Evolutionary conservation across 2,329 filamentous ascomycete genomes (phyloP).

Genomic region (Zymoseptoria tritici): DNA sequence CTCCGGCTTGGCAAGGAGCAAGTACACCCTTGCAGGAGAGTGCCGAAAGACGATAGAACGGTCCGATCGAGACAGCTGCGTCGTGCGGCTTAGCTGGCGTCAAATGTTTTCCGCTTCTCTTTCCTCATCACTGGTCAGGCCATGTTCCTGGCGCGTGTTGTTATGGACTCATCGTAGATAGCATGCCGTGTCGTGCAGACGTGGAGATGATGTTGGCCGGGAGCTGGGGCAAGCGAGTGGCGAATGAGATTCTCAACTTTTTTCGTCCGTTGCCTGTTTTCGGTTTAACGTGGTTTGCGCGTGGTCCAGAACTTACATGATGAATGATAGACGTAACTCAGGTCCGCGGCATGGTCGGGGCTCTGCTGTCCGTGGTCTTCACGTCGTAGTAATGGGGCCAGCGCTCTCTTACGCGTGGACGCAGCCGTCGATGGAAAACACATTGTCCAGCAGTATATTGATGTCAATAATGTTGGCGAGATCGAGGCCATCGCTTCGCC

Average conservation of each 20-base stretch:
- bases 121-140: no score
- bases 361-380: no score
- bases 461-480: no score
- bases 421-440: no score
- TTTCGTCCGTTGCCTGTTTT: background rate
- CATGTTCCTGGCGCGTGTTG: background rate
- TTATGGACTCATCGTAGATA: background rate
- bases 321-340: no score
- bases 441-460: no score
- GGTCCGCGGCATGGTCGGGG: no score
- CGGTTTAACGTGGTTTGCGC: background rate
- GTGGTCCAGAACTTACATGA: no score
- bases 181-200: background rate
- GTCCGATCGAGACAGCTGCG: background rate
- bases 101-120: no score
- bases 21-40: background rate
- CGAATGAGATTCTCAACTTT: background rate
- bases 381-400: no score
- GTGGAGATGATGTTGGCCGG: background rate
- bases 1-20: background rate
- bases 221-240: background rate
- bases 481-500: no score
- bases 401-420: no score
- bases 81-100: background rate
- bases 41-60: background rate